Evolutionary conservation across 2,329 filamentous ascomycete species (phyloP).

Genomic region (Fusarium armeniacum): DNA sequence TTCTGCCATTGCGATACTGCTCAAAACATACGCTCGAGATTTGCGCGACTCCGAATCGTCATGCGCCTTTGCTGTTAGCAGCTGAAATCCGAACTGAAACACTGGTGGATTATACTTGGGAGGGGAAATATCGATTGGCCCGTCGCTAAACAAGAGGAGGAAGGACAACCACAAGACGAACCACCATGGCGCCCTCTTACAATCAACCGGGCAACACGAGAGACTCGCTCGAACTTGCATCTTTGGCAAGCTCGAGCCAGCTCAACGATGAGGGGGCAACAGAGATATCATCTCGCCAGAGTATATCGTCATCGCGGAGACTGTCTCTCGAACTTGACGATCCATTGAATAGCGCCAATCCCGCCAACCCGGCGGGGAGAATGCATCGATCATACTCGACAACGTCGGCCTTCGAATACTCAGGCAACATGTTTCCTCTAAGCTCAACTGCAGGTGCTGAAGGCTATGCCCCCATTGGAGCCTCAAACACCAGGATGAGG

Average conservation of each 20-base stretch:
- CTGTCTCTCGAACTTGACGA: conserved; percentile 88
- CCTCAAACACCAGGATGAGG: conserved; percentile 71
- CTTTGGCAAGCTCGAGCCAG: conserved; percentile 85
- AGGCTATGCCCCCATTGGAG: conserved; percentile 88
- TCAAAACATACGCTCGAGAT: conserved; percentile 7
- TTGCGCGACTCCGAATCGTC: conserved; percentile 32
- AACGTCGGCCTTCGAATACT: conserved; percentile 94
- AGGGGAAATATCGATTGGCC: conserved; percentile 21
- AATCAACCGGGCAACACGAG: conserved; percentile 68
- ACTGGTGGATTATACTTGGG: conserved; percentile 15
- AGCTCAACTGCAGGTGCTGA: conserved; percentile 80
- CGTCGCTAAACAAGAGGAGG: conserved; percentile 20
- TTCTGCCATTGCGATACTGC: conserved; percentile 15
- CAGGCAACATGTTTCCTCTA: conserved; percentile 91
- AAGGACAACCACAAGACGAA: conserved; percentile 41
- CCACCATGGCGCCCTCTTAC: conserved; percentile 59
- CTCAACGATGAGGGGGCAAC: conserved; percentile 67
- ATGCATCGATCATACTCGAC: conserved; percentile 83
- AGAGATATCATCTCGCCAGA: conserved; percentile 82
- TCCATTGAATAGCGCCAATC: conserved; percentile 73
- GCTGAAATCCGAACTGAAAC: conserved; percentile 32
- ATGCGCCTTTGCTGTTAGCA: conserved; percentile 50
- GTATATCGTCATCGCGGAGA: conserved; percentile 90
- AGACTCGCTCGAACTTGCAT: conserved; percentile 97
- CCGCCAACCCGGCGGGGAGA: conserved; percentile 65